Base-by-base conservation (phyloP, 2,329 filamentous ascomycete genomes). In the Teratosphaeria destructans region DNA sequence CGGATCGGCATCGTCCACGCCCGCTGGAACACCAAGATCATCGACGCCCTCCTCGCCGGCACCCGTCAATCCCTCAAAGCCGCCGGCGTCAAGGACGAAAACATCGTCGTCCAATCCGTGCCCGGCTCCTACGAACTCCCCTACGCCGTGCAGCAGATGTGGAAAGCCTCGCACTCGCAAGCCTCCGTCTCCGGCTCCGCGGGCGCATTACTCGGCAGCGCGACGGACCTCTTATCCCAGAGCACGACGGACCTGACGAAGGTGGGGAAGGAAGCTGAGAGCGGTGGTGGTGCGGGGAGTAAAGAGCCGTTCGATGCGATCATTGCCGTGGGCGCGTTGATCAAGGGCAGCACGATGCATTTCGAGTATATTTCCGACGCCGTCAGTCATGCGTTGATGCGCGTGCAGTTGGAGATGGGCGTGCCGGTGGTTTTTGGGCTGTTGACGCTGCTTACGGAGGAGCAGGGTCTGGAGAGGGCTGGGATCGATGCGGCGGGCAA, bases 331-430 rank as follows among this genome's bases (percentile, higher is more conserved):
- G 94, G 94, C 59, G 92, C 96, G 59, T 84, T 99, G 62, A 96
- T 99, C 78, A 99, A 99, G 80, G 94, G 94, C 73, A 89, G 95
- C 77, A 97, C 94, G 6, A 96, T 96, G 91, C 94, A 99, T 77
- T 99, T 99, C 71, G 94, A 99, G 77, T 97, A 99, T 78, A 99
- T 99, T 69, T 83, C 92, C 52, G 94, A 97, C 65, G 85, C 90
- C 49, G 91, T 95, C 6, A 90, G 86, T 60, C 90, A 96, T 63
- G 94, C 90, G 6, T 81, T 99, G 62, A 99, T 99, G 94, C 86
- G 90, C 64, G 86, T 97, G 61, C 91, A 95, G 75, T 80, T 97
- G 59, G 93, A 99, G 73, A 86, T 85, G 10, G 89, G 90, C 53
- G 84, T 95, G 56, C 94, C 94, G 35, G 88, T 99, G 61, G 84